Conservation (phyloP, 441 rosid genomes). For the Erodium texanum region DNA sequence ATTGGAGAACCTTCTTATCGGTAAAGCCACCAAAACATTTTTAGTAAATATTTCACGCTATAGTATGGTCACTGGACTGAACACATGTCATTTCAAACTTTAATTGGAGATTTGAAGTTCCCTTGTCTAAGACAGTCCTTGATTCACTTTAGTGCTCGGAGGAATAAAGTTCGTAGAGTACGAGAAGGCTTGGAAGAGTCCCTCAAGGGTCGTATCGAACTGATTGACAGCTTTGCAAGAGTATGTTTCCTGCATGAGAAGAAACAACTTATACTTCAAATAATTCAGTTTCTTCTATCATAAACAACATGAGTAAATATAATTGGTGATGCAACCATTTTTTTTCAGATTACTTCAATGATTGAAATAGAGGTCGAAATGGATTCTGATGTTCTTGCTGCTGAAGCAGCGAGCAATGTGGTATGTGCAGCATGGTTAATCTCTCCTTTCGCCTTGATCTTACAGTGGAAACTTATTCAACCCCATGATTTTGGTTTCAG, state of each 20-base stretch:
- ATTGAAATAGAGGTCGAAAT: conserved; percentile 93
- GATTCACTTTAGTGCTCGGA: conserved; percentile 48
- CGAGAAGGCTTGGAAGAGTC: conserved; percentile 73
- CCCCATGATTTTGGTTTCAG: conserved; percentile 31
- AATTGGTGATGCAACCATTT: conserved; percentile 4
- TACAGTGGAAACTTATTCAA: conserved; percentile 5
- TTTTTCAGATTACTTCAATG: conserved; percentile 74
- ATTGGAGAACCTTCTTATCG: conserved; percentile 94
- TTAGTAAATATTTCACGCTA: conserved; percentile 4
- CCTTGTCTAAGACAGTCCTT: conserved; percentile 13
- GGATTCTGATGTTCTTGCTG: conserved; percentile 92
- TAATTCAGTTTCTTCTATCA: conserved; percentile 7
- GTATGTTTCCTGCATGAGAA: conserved; percentile 32
- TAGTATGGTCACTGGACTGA: conserved; percentile 6
- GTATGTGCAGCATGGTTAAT: conserved; percentile 34
- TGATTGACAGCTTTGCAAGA: conserved; percentile 84
- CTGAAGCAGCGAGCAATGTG: conserved; percentile 67
- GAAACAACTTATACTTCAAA: not conserved
- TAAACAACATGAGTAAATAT: not conserved
- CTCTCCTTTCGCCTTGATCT: conserved; percentile 10
- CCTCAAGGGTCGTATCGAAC: conserved; percentile 68
- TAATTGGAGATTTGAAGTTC: conserved; percentile 6
- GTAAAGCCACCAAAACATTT: conserved; percentile 33
- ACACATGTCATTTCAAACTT: not conserved
- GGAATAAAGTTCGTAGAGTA: conserved; percentile 68